Conservation (phyloP, 208 protist genomes). For the Acanthamoeba triangularis region DNA sequence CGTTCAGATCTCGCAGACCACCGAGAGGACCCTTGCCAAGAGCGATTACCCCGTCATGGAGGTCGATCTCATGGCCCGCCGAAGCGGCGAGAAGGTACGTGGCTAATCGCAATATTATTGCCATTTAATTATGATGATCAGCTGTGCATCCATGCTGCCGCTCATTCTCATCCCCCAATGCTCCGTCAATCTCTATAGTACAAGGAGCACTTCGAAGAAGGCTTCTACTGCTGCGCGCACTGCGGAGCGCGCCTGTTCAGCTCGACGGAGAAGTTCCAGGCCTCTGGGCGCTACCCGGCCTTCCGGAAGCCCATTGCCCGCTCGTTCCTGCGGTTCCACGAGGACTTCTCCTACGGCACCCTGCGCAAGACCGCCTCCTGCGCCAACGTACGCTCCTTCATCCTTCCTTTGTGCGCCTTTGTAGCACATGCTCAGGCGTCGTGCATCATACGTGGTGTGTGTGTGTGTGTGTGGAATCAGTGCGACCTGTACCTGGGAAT, state of each 20-base stretch:
- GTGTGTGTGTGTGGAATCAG: background rate
- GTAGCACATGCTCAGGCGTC: no score
- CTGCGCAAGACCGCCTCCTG: conserved; percentile 31
- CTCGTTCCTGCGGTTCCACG: conserved; percentile 26
- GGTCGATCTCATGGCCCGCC: conserved; percentile 53
- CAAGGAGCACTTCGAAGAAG: conserved; percentile 47
- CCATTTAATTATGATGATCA: background rate
- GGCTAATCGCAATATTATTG: background rate
- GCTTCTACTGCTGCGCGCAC: conserved; percentile 67
- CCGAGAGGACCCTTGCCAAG: conserved; percentile 17
- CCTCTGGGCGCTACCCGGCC: conserved; percentile 36
- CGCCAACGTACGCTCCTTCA: background rate
- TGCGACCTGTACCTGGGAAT: conserved; percentile 48
- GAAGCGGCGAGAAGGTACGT: conserved; percentile 24
- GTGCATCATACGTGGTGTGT: no score
- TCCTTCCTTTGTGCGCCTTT: background rate
- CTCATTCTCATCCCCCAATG: background rate
- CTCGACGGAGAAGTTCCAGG: conserved; percentile 27
- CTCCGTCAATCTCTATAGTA: background rate
- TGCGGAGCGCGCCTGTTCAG: conserved; percentile 50
- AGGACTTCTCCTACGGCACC: conserved; percentile 64
- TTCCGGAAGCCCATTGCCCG: conserved; percentile 47
- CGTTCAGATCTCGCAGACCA: conserved; percentile 27
- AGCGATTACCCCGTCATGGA: conserved; percentile 49
- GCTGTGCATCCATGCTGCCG: no score